A percentile compares a stretch with the other conserved stretches of the same genome.
These are phyloP conservation scores for Arxiozyma bovina DNA, from an alignment of 1,139 yeast genomes.

Conservation along the genomic window DNA sequence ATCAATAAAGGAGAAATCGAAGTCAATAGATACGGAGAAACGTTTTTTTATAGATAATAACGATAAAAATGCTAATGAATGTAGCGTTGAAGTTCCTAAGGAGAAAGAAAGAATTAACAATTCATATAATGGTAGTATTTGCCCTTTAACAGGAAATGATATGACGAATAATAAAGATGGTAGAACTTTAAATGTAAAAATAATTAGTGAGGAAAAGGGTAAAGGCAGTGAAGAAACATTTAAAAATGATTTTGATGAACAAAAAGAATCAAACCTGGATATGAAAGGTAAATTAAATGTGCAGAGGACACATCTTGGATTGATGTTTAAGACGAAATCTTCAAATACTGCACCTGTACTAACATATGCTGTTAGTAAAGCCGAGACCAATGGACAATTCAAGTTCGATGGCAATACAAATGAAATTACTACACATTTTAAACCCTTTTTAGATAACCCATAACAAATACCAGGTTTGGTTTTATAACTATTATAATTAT, in stretches of 20 bases:
- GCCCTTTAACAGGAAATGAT: neutral
- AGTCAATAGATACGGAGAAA: neutral
- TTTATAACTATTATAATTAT: no score
- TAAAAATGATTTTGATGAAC: neutral
- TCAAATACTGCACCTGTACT: neutral
- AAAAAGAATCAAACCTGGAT: neutral
- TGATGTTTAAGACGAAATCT: neutral
- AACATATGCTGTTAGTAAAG: conserved; percentile 2
- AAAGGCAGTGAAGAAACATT: neutral
- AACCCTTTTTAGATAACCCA: neutral
- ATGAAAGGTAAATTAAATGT: neutral
- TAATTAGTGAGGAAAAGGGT: neutral
- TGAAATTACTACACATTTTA: conserved; percentile 43
- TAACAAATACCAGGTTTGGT: neutral
- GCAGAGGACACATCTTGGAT: neutral
- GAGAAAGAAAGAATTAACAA: neutral
- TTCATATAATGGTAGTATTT: neutral
- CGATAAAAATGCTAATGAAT: neutral
- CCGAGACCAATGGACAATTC: conserved; percentile 2
- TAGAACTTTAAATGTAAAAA: no score
- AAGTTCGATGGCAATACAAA: conserved; percentile 23
- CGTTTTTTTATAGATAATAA: no score
- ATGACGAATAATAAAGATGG: neutral
- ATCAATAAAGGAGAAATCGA: neutral
- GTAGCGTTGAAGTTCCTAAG: no score